Conservation (phyloP, 768 basidiomycete species). For the Pulveroboletus sp. region DNA sequence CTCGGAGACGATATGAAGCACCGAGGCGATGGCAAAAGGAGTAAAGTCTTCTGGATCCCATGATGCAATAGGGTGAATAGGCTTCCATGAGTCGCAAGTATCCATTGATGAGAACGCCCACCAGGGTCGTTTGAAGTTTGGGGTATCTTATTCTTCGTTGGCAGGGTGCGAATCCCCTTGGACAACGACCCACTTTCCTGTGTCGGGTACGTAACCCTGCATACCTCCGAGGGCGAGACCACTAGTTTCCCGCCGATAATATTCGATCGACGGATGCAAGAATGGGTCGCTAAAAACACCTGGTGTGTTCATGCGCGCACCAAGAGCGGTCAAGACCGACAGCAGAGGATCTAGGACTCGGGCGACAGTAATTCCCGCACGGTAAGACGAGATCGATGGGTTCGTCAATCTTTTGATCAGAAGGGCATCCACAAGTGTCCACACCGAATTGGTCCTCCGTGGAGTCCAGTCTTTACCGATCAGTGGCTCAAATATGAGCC, state of each 20-base stretch:
- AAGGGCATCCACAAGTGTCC: background rate
- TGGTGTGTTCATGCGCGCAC: background rate
- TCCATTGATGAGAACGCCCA: background rate
- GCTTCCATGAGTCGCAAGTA: background rate
- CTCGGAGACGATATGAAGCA: background rate
- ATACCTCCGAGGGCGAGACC: background rate
- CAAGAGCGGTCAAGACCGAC: background rate
- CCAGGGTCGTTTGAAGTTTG: background rate
- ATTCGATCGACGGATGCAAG: background rate
- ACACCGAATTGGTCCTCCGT: background rate
- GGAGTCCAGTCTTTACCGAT: background rate
- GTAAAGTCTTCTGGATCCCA: background rate
- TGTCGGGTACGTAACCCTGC: background rate
- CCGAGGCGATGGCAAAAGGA: background rate
- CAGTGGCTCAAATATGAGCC: background rate
- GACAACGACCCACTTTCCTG: background rate
- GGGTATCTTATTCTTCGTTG: background rate
- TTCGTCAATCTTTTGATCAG: background rate
- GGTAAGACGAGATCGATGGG: background rate
- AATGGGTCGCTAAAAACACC: constrained; percentile 1
- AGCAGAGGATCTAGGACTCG: background rate
- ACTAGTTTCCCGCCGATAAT: background rate
- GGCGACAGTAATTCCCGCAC: background rate
- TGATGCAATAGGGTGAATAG: background rate
- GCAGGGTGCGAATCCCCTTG: background rate